Conservation (phyloP, 352 stramenopile genomes). For the Phytophthora tentaculata region DNA sequence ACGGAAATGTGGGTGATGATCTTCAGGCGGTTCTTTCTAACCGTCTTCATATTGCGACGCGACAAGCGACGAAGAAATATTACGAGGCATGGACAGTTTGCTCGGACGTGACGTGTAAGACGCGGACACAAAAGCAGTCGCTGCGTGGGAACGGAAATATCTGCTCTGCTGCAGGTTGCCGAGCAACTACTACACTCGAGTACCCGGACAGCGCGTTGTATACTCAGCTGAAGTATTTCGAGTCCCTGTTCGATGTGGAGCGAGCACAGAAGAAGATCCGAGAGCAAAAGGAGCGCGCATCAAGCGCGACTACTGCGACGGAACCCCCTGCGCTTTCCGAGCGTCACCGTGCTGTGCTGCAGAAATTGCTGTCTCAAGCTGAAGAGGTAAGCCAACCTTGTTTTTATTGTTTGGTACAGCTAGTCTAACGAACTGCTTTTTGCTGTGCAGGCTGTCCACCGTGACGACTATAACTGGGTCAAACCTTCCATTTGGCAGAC, state of each 20-base stretch:
- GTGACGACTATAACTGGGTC: conserved; percentile 95
- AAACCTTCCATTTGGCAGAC: conserved; percentile 91
- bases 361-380: conserved; percentile 81
- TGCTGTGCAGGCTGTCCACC: conserved; percentile 65
- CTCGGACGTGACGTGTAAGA: conserved; percentile 95
- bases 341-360: conserved; percentile 76
- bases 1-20: conserved; percentile 77
- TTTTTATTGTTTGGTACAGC: not conserved
- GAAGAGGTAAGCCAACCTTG: conserved; percentile 49
- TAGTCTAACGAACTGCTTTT: not conserved
- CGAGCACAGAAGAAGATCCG: conserved; percentile 86
- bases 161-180: conserved; percentile 93
- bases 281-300: conserved; percentile 64
- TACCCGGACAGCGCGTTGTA: conserved; percentile 93
- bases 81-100: conserved; percentile 93
- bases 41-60: conserved; percentile 80
- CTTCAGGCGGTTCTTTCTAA: conserved; percentile 84
- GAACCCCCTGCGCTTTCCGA: conserved; percentile 64
- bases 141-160: conserved; percentile 92
- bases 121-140: conserved; percentile 95
- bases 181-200: conserved; percentile 88
- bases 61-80: conserved; percentile 83
- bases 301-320: conserved; percentile 25
- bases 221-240: conserved; percentile 98
- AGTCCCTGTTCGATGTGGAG: conserved; percentile 95